Base-by-base conservation (phyloP, 192 early-diverging fungal species). In the Gigaspora rosea region DNA sequence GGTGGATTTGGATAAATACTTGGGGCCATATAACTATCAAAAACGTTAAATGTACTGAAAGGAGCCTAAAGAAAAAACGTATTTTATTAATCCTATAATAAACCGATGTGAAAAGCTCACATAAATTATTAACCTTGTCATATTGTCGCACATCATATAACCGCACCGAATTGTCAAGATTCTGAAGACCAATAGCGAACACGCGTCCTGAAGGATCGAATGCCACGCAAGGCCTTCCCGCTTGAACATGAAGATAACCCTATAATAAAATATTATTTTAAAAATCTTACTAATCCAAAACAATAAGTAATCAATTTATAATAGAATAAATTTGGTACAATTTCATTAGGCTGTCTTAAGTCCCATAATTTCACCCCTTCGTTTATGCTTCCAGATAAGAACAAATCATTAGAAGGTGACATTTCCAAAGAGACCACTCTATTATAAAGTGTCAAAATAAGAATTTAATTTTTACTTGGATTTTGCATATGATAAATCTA, bases 281-380 rank as follows among this genome's bases (percentile, higher is more conserved):
- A 69, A 51, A 18, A 32, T 54, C 35, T 50, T 63, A 46, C 61
- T 48, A 11, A 63, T 57, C 36, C 73, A 67, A 51, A 20, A 71
- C 47, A 32, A 11, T 32, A 32, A 32, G 5, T 27, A 62, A 27
- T 13, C 20, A 12, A 15, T 62, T 11, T 12, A 54, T 36, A 41
- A 15, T 27, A 27, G 27, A 27, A 32, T 74, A 65, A 20, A 32
- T 35, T 76, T 46, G 78, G 67, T 78, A 87, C 90, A 64, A 91
- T 89, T 72, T 87, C 90, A n/a, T 82, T 83, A 20, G 83, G 81
- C 18, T 83, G 80, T 64, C 88, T 77, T 35, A 96, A 81, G 80
- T 97, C 96, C 96, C 96, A 99, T 49, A 99, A 66, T 57, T 93
- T 79, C 8, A 98, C 89, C 3, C 89, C 86, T 4, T 91, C 92